Conservation (phyloP, 805 yeast genomes). For the Sporopachydermia lactativora region DNA sequence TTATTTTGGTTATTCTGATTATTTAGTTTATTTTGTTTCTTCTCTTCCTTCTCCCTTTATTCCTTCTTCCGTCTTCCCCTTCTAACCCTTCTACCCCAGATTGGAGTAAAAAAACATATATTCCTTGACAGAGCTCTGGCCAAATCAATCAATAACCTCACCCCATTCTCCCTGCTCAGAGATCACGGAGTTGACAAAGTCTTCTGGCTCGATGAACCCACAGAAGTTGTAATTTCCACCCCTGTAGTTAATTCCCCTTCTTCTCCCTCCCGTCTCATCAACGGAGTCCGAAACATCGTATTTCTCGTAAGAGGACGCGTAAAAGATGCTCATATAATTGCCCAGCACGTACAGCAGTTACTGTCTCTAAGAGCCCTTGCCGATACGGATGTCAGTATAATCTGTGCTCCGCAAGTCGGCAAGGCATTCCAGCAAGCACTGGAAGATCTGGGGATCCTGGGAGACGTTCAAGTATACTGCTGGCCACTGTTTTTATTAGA, state of each 20-base stretch:
- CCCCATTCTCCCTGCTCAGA: slow-evolving; percentile 40
- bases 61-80: too few species aligned
- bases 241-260: neutral
- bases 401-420: slow-evolving; percentile 15
- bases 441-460: slow-evolving; percentile 23
- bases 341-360: slow-evolving; percentile 12
- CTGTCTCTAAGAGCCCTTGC: slow-evolving; percentile 12
- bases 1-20: too few species aligned
- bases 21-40: too few species aligned
- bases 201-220: slow-evolving; percentile 27
- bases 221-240: slow-evolving; percentile 1
- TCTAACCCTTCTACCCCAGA: too few species aligned
- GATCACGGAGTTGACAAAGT: slow-evolving; percentile 34
- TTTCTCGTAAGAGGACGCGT: neutral
- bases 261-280: neutral
- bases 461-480: slow-evolving; percentile 24
- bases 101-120: slow-evolving; percentile 18
- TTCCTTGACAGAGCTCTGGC: slow-evolving; percentile 34
- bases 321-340: slow-evolving; percentile 6
- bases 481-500: slow-evolving; percentile 33
- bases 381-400: slow-evolving; percentile 11
- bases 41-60: too few species aligned
- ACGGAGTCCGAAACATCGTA: slow-evolving; percentile 2
- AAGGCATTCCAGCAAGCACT: slow-evolving; percentile 15
- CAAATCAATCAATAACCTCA: slow-evolving; percentile 34